Evolutionary conservation across 2,329 filamentous ascomycete species (phyloP), one percentile per base, ranked within the genome.

Genomic region (Trichoderma lentiforme): DNA sequence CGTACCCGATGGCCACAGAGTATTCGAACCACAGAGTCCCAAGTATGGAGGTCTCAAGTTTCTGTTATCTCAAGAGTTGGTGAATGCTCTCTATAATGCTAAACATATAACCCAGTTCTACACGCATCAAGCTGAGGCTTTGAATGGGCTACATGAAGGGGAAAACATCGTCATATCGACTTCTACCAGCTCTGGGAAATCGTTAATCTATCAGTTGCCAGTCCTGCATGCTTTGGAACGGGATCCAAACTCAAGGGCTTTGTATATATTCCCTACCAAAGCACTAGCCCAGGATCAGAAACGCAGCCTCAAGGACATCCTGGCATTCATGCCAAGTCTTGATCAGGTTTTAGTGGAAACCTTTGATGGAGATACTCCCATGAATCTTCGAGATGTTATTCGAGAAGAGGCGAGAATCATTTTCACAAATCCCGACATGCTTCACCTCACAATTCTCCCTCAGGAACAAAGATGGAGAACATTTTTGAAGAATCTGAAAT

Each of bases 261-360:
- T 99, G 91, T 98, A 98, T 79, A 97, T 99, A 43, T 99, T 99
- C 73, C 96, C 96, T 0, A 99, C 96, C 0, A 99, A 99, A 82
- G 96, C 96, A 1, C 83, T 99, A 18, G 95, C 96, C 0, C 96
- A 99, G 80, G 96, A 99, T 81, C 96, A 99, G 81, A 90, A 91
- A 76, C 88, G 94, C 75, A 97, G 94, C 75, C 84, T 99, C 79
- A 93, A 93, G 77, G 94, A 97, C 68, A 87, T 98, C 78, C 84
- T 98, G 73, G 83, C 87, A 1, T 97, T 92, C 76, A 93, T 99
- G 87, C 88, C 91, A 1, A 91, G 90, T 0, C 82, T 98, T 26
- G 90, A 94, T 78, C 86, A 93, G 56, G 84, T 90, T 0, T 83
- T 97, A 21, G 93, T 98, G 2, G 96, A 98, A 78, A 98, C 96